phyloP scores from a whole-genome alignment of 805 yeast species.

The Pichia insulana region DNA sequence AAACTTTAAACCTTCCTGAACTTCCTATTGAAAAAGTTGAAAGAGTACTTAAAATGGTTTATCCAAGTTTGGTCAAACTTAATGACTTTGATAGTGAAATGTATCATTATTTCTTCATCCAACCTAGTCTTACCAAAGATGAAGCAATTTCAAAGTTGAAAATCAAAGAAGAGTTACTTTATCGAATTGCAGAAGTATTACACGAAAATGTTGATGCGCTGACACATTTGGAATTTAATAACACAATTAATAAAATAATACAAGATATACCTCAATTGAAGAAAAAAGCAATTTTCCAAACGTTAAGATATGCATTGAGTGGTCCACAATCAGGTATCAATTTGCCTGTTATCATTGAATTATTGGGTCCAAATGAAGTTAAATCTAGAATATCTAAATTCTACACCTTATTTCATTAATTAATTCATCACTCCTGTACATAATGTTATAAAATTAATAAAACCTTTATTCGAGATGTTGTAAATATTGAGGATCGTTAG shows the following conservation, averaged over 20 bases:
- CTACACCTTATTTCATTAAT: neutral
- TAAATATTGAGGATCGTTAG: slow-evolving; percentile 75
- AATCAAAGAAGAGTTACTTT: slow-evolving; percentile 11
- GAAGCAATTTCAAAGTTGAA: slow-evolving; percentile 12
- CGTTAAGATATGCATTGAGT: slow-evolving; percentile 58
- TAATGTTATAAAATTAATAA: slow-evolving; percentile 16
- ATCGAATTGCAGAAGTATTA: slow-evolving; percentile 9
- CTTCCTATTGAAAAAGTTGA: slow-evolving; percentile 28
- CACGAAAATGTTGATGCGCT: slow-evolving; percentile 8
- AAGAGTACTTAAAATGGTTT: slow-evolving; percentile 35
- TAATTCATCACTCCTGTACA: slow-evolving; percentile 3
- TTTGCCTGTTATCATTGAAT: slow-evolving; percentile 45
- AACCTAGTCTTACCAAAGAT: slow-evolving; percentile 25
- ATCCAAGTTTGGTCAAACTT: slow-evolving; percentile 42
- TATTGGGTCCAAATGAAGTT: slow-evolving; percentile 41
- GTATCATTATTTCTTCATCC: slow-evolving; percentile 42
- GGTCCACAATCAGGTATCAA: slow-evolving; percentile 66
- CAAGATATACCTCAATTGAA: slow-evolving; percentile 9
- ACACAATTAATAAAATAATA: slow-evolving; percentile 4
- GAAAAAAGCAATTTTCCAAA: slow-evolving; percentile 42
- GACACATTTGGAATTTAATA: slow-evolving; percentile 10
- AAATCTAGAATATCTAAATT: slow-evolving; percentile 20
- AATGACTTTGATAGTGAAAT: slow-evolving; percentile 38
- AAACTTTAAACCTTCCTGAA: slow-evolving; percentile 6
- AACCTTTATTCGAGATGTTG: slow-evolving; percentile 31